Evolutionary conservation across 2,329 filamentous ascomycete species (phyloP), one percentile per base, ranked within the genome.

Genomic region (Alternaria panax): DNA sequence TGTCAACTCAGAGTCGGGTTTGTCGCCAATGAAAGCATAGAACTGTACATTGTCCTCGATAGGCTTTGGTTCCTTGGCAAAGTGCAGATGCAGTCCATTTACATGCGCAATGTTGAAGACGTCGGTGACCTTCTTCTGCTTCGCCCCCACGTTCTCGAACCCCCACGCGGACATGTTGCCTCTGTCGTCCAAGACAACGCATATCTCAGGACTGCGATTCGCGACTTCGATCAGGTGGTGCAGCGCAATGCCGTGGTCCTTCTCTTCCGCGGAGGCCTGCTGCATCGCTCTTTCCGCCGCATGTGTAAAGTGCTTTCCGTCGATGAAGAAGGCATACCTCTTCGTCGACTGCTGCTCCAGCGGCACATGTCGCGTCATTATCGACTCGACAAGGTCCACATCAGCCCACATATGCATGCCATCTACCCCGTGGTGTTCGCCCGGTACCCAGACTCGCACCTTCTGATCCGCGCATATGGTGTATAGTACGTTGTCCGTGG

Each of bases 121-220:
- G 62, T 89, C 88, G 27, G 87, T 84, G 4, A 85, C 83, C 59
- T 86, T 87, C 66, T 86, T 87, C 30, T 84, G 82, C 71, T 89
- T 92, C 68, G 87, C 88, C 34, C 90, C 90, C 20, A 96, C 86
- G 71, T 94, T 93, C 75, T 98, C 93, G 56, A 99, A 80, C 0
- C 92, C 94, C 92, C 94, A 97, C 0, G 92, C 92, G 40, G 92
- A 93, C 90, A 98, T 92, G 65, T 89, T 88, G 1, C 94, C 94
- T 47, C 85, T 82, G n/a, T 89, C 88, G 77, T 98, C 92, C 47
- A 97, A 83, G 8, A 94, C 88, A 24, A 98, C 84, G 66, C 93
- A 95, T 3, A 99, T 87, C 74, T 99, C 95, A 0, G 93, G 92
- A 56, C 86, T 91, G 52, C 90, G 89, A 62, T 94, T 95, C 9